Evolutionary conservation across 768 basidiomycete genomes (phyloP).

Genomic region (Lactarius hatsudake): DNA sequence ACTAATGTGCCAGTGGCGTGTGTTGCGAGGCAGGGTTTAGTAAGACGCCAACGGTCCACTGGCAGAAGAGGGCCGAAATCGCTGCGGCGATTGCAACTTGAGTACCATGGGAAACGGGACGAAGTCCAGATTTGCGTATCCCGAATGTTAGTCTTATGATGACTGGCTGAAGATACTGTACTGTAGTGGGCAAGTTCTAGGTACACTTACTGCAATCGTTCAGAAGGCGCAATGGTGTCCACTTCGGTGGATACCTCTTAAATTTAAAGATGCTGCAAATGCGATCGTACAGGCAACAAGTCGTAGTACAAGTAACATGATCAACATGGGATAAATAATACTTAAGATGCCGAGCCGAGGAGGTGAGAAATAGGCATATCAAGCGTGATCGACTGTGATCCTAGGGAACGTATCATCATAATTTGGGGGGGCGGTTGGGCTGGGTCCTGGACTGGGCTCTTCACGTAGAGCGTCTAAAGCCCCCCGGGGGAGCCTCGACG

Average conservation of each 20-base stretch:
- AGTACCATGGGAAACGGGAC: too few species aligned
- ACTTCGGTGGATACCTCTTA: not conserved
- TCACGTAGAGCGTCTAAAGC: not conserved
- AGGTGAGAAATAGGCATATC: not conserved
- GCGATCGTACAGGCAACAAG: not conserved
- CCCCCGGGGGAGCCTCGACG: not conserved
- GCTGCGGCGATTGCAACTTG: too few species aligned
- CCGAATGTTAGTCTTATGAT: too few species aligned
- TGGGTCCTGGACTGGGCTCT: not conserved
- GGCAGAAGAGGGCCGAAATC: too few species aligned
- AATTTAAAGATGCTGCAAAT: not conserved
- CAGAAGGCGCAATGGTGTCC: not conserved
- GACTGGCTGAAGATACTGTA: too few species aligned
- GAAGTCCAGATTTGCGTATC: too few species aligned
- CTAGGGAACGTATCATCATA: not conserved
- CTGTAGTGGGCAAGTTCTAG: too few species aligned
- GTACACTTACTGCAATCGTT: not conserved
- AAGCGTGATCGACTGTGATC: not conserved
- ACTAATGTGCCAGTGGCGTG: too few species aligned
- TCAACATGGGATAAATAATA: not conserved
- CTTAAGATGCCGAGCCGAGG: not conserved
- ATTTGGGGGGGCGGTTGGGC: not conserved
- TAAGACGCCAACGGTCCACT: too few species aligned
- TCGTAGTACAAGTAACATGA: not conserved
- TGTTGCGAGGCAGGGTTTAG: too few species aligned